Evolutionary conservation across 441 rosid genomes (phyloP).

Genomic region (Dalechampia spathulata): DNA sequence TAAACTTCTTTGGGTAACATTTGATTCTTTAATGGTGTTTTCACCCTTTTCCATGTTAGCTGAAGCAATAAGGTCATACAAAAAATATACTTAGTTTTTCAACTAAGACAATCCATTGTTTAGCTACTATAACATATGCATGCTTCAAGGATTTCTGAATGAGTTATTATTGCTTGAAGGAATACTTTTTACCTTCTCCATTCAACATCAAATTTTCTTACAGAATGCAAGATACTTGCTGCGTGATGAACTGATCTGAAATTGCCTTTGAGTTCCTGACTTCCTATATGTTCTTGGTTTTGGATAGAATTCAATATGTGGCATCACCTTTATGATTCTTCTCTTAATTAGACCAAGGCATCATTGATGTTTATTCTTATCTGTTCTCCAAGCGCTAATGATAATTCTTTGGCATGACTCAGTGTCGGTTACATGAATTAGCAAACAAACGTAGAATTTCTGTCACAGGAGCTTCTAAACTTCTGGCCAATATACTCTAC

Average conservation of each 20-base stretch:
- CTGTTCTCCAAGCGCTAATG: slow-evolving; percentile 18
- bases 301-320: slow-evolving; percentile 4
- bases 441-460: slow-evolving; percentile 98
- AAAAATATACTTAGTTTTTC: too few species aligned
- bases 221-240: background rate
- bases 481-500: slow-evolving; percentile 91
- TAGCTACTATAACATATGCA: too few species aligned
- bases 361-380: slow-evolving; percentile 1
- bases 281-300: background rate
- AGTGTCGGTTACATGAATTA: slow-evolving; percentile 97
- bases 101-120: too few species aligned
- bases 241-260: background rate
- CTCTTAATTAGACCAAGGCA: background rate
- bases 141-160: too few species aligned
- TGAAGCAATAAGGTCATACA: too few species aligned
- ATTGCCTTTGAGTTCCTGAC: background rate
- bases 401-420: slow-evolving; percentile 9
- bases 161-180: too few species aligned
- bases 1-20: too few species aligned
- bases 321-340: background rate
- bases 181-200: too few species aligned
- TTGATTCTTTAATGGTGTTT: too few species aligned
- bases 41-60: too few species aligned
- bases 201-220: too few species aligned
- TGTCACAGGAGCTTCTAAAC: slow-evolving; percentile 95